These are phyloP conservation scores for Abelmoschus esculentus DNA, from an alignment of 345 rosid genomes.

Conservation along the genomic window DNA sequence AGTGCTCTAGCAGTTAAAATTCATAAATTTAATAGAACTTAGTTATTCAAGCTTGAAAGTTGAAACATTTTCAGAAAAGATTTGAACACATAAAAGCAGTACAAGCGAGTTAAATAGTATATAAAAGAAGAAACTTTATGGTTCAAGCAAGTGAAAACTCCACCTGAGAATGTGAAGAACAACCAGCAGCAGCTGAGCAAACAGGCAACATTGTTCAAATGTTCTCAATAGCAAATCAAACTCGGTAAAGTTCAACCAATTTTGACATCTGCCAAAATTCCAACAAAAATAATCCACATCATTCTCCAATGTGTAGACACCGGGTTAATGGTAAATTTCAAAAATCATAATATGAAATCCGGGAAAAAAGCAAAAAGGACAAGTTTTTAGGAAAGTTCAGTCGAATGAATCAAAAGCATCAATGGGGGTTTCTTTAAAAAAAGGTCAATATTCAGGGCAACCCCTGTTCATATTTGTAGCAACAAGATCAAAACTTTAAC, in stretches of 20 bases:
- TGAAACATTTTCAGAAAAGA: not conserved
- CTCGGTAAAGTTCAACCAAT: constrained; percentile 18
- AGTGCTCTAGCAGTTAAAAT: not conserved
- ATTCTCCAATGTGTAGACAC: not conserved
- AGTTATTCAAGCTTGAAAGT: not conserved
- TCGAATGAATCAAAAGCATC: not conserved
- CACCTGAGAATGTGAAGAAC: constrained; percentile 69
- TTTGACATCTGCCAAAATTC: constrained; percentile 29
- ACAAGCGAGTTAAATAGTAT: not conserved
- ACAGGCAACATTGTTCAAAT: constrained; percentile 49
- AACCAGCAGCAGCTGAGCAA: constrained; percentile 59
- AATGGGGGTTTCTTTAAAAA: not conserved
- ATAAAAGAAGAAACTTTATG: not conserved
- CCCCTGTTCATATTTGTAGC: not conserved
- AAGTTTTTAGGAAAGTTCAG: not conserved
- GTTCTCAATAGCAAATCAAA: constrained; percentile 11
- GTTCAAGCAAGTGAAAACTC: constrained; percentile 10
- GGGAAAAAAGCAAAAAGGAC: no score
- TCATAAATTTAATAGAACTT: not conserved
- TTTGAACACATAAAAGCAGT: not conserved
- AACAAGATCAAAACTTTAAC: not conserved
- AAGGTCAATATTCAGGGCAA: not conserved
- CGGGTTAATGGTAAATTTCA: not conserved
- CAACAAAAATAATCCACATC: not conserved
- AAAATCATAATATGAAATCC: not conserved